A percentile compares a stretch with the other conserved stretches of the same genome.
These are phyloP conservation scores for Colletotrichum orbiculare DNA, from an alignment of 2,329 filamentous ascomycete species.

Conservation along the genomic window DNA sequence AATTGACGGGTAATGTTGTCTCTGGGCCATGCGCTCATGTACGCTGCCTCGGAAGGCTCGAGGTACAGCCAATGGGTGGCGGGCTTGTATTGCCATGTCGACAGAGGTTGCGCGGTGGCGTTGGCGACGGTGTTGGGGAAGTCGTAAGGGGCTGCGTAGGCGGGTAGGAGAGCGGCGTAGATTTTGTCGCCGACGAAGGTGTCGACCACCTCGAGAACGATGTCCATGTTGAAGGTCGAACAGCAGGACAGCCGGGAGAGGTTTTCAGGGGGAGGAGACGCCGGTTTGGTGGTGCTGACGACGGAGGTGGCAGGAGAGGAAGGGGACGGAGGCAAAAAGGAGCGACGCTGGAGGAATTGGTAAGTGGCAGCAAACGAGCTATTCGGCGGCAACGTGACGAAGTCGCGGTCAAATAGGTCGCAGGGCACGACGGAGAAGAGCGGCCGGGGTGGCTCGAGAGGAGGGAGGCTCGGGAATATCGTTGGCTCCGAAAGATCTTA, in stretches of 20 bases:
- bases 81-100: constrained; percentile 76
- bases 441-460: not conserved
- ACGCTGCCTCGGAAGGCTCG: constrained; percentile 79
- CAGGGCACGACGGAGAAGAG: not conserved
- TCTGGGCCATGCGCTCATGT: constrained; percentile 79
- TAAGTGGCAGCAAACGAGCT: constrained; percentile 9
- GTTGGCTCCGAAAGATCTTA: constrained; percentile 22
- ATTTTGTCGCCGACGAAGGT: constrained; percentile 82
- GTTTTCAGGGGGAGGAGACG: not conserved
- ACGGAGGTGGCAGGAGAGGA: constrained; percentile 8
- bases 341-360: constrained; percentile 10
- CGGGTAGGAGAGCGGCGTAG: constrained; percentile 79
- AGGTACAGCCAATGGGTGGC: constrained; percentile 77
- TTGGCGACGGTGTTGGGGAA: constrained; percentile 62
- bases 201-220: constrained; percentile 88
- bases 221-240: constrained; percentile 76
- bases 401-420: constrained; percentile 3
- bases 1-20: constrained; percentile 82
- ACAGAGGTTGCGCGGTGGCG: constrained; percentile 67
- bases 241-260: not conserved
- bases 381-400: constrained; percentile 13
- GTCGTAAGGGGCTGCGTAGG: constrained; percentile 63
- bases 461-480: constrained; percentile 23
- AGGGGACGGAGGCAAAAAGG: not conserved
- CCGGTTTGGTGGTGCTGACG: constrained; percentile 11